phyloP scores from a whole-genome alignment of 2,329 filamentous ascomycete species.

The Trichoderma sp. region DNA sequence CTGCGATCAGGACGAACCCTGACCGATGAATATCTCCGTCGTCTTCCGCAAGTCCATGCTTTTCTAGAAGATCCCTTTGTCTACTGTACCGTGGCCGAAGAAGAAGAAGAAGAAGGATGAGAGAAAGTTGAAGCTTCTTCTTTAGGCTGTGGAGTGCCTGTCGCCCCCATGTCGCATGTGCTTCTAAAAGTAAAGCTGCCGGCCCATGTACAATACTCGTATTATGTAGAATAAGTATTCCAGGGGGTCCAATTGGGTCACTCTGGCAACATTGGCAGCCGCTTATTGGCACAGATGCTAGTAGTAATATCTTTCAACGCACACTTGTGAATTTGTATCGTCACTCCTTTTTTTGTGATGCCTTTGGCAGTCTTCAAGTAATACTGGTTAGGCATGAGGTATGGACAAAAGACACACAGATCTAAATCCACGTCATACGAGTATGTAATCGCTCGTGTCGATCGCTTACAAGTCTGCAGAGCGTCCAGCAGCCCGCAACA shows the following conservation, averaged over 20 bases:
- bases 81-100: too few relatives aligned
- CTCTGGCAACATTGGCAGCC: not conserved
- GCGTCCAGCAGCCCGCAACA: not conserved
- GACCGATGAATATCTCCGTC: not conserved
- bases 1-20: not conserved
- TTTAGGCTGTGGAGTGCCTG: constrained; percentile 2
- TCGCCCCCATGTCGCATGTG: constrained; percentile 8
- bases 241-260: not conserved
- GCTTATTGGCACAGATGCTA: not conserved
- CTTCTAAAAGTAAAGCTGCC: constrained; percentile 1
- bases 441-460: constrained; percentile 5
- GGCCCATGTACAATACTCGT: not conserved
- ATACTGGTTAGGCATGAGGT: not conserved
- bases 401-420: not conserved
- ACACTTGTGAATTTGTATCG: not conserved
- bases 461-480: not conserved
- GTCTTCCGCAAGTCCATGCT: not conserved
- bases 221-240: constrained; percentile 7
- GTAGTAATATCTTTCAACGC: not conserved
- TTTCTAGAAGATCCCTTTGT: constrained; percentile 6
- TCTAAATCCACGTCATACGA: not conserved
- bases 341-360: not conserved
- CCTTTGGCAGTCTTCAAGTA: not conserved
- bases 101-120: not conserved
- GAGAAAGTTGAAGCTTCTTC: constrained; percentile 16